These are phyloP conservation scores for Scedosporium dehoogii DNA, from an alignment of 2,329 filamentous ascomycete genomes.

Conservation along the genomic window DNA sequence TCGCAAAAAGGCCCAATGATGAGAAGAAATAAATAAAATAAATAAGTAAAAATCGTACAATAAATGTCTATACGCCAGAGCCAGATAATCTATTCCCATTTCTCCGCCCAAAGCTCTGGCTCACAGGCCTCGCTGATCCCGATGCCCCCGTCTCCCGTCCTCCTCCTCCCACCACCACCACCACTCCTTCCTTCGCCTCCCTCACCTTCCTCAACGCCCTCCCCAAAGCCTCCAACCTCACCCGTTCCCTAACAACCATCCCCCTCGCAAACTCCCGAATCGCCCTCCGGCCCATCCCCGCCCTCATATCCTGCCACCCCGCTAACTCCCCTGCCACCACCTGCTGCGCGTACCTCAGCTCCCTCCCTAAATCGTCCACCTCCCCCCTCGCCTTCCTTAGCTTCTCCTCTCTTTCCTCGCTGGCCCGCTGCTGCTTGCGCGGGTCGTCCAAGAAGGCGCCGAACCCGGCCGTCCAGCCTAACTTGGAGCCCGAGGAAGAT, in stretches of 20 bases:
- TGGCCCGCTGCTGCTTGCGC: constrained; percentile 64
- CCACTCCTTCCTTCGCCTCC: constrained; percentile 13
- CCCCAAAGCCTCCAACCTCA: constrained; percentile 69
- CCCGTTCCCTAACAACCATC: constrained; percentile 72
- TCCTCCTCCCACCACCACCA: not conserved
- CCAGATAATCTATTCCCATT: not conserved
- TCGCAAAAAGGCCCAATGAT: not conserved
- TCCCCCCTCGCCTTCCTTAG: constrained; percentile 62
- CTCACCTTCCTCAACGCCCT: constrained; percentile 61
- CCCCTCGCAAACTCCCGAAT: constrained; percentile 66
- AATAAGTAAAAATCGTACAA: too few species aligned
- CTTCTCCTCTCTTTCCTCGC: constrained; percentile 76
- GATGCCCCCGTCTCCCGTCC: not conserved
- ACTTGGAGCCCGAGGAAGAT: constrained; percentile 31
- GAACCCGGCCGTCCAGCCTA: constrained; percentile 62
- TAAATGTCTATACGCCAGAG: not conserved
- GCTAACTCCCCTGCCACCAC: constrained; percentile 86
- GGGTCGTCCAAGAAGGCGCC: constrained; percentile 68
- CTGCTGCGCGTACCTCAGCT: constrained; percentile 86
- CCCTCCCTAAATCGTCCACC: constrained; percentile 62
- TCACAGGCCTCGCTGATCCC: not conserved
- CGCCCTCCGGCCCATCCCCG: constrained; percentile 63
- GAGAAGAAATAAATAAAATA: not conserved
- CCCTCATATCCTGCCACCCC: constrained; percentile 86
- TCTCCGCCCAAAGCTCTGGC: not conserved